Evolutionary conservation across 164 flowering plant genomes (phyloP).

Genomic region (Annona cherimola): DNA sequence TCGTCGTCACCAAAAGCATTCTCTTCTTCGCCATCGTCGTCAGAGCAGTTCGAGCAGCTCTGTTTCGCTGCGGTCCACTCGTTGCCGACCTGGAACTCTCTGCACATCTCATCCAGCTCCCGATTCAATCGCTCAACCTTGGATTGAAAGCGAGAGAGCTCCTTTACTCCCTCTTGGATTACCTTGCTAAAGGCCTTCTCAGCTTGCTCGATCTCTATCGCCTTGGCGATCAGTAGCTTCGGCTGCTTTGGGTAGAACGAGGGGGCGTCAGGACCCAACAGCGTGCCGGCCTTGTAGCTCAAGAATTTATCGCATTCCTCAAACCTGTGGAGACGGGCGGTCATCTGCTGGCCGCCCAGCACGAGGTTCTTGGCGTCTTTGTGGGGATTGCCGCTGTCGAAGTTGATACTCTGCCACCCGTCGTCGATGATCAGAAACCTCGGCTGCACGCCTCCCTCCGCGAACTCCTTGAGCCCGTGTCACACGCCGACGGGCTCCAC

Average conservation of each 20-base stretch:
- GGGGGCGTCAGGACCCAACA: conserved; percentile 40
- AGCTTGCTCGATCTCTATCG: conserved; percentile 59
- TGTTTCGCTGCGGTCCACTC: neutral
- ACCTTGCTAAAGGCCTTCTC: conserved; percentile 47
- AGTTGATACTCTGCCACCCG: conserved; percentile 80
- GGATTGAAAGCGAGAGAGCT: conserved; percentile 32
- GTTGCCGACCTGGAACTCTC: conserved; percentile 14
- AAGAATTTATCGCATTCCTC: conserved; percentile 66
- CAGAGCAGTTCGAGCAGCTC: conserved; percentile 13
- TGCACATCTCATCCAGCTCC: conserved; percentile 42
- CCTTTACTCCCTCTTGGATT: conserved; percentile 31
- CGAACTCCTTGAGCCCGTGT: too few relatives aligned
- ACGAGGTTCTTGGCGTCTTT: conserved; percentile 65
- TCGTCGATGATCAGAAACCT: too few relatives aligned
- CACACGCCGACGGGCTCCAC: too few relatives aligned
- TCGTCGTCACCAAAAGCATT: too few relatives aligned
- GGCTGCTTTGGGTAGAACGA: conserved; percentile 49
- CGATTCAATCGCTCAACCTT: conserved; percentile 30
- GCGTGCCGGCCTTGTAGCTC: conserved; percentile 44
- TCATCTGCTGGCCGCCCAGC: conserved; percentile 79
- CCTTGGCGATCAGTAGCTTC: conserved; percentile 58
- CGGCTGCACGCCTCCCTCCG: too few relatives aligned
- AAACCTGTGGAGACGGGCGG: conserved; percentile 60
- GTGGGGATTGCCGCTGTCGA: conserved; percentile 43
- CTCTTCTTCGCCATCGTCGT: too few relatives aligned